Percentiles rank a stretch among this genome's conserved stretches.
phyloP scores from a whole-genome alignment of 2,329 filamentous ascomycete genomes.

The Atkinsonella hypoxylon region DNA sequence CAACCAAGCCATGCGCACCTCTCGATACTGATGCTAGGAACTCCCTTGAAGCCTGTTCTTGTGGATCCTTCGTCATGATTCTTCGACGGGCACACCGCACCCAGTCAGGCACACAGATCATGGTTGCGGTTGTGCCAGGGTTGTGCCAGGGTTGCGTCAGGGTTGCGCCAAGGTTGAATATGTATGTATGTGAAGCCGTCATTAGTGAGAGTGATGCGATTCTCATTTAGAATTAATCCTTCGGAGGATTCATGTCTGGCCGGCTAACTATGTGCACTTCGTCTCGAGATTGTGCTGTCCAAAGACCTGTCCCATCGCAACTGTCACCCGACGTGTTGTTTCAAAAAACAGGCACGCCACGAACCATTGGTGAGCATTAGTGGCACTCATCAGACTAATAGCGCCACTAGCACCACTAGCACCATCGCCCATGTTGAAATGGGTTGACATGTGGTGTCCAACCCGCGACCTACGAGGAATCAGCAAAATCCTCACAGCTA shows the following conservation, averaged over 20 bases:
- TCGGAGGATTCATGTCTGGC: not conserved
- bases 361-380: not conserved
- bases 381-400: not conserved
- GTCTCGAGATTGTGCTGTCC: not conserved
- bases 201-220: not conserved
- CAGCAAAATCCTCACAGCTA: too few species aligned
- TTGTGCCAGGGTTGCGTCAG: too few species aligned
- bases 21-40: not conserved
- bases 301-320: not conserved
- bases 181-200: not conserved
- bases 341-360: not conserved
- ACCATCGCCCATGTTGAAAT: not conserved
- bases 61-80: not conserved
- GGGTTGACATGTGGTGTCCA: not conserved
- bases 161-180: too few species aligned
- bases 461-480: not conserved
- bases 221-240: not conserved
- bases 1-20: not conserved
- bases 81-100: not conserved
- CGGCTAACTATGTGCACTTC: not conserved
- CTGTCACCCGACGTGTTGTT: not conserved
- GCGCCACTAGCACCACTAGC: not conserved
- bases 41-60: not conserved
- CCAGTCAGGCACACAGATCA: not conserved
- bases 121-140: not conserved